These are phyloP conservation scores for Arthrobotrys entomopaga DNA, from an alignment of 2,329 filamentous ascomycete genomes.

Conservation along the genomic window DNA sequence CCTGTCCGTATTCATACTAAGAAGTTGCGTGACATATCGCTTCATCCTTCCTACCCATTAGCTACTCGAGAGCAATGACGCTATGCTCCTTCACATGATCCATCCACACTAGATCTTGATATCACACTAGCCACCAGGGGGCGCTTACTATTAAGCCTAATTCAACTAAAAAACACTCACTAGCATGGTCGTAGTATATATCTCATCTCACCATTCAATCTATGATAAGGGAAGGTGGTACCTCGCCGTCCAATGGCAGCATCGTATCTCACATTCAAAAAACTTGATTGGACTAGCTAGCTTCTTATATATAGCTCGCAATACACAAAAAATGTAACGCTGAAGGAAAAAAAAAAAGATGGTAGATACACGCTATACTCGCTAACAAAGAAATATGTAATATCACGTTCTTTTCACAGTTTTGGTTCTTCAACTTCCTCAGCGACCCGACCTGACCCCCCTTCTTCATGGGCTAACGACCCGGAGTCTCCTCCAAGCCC, in stretches of 20 bases:
- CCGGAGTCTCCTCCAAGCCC: too few species aligned
- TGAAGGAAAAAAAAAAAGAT: not conserved
- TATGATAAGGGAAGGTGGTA: not conserved
- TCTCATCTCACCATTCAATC: not conserved
- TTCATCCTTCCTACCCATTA: not conserved
- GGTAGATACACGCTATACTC: slow-evolving; percentile 12
- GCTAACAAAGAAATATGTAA: not conserved
- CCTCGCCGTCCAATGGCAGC: not conserved
- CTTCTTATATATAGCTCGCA: too few species aligned
- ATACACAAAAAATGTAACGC: slow-evolving; percentile 2
- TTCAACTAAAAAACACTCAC: not conserved
- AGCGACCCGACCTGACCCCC: not conserved
- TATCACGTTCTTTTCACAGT: not conserved
- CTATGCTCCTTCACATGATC: slow-evolving; percentile 2
- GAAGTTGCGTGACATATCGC: too few species aligned
- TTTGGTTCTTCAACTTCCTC: not conserved
- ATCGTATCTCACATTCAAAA: not conserved
- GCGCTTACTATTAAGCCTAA: not conserved
- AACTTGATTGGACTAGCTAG: slow-evolving; percentile 16
- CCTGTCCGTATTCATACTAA: too few species aligned
- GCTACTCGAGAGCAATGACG: not conserved
- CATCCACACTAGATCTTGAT: slow-evolving; percentile 16
- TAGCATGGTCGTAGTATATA: too few species aligned
- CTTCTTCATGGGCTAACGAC: not conserved
- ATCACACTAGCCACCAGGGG: slow-evolving; percentile 9